Conservation (phyloP, 805 yeast genomes). For the Candida corydali region DNA sequence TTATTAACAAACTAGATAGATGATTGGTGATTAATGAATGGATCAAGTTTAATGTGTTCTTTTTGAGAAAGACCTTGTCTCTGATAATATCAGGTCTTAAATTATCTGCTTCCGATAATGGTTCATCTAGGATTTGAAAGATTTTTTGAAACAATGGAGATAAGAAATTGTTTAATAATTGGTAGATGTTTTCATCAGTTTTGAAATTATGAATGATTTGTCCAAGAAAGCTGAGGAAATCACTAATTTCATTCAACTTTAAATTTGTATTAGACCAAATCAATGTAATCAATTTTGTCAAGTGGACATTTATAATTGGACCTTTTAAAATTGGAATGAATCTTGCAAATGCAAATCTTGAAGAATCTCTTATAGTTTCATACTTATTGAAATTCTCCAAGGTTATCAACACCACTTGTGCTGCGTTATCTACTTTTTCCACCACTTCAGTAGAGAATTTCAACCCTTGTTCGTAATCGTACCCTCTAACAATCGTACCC, state of each 20-base stretch:
- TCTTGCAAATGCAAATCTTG: constrained; percentile 84
- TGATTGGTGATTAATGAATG: constrained; percentile 72
- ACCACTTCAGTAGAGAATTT: constrained; percentile 38
- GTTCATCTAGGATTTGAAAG: constrained; percentile 43
- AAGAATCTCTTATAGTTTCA: constrained; percentile 75
- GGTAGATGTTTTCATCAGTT: constrained; percentile 62
- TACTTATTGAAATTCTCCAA: constrained; percentile 67
- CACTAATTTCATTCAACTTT: constrained; percentile 63
- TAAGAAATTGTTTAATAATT: constrained; percentile 66
- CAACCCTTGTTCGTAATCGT: constrained; percentile 48
- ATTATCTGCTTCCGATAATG: constrained; percentile 23
- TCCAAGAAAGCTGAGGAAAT: constrained; percentile 80
- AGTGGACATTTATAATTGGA: constrained; percentile 34
- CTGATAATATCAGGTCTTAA: constrained; percentile 50
- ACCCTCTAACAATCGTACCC: constrained; percentile 86
- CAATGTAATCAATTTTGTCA: constrained; percentile 66
- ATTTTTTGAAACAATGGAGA: constrained; percentile 71
- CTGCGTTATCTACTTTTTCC: constrained; percentile 51
- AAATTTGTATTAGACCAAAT: constrained; percentile 54
- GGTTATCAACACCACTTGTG: constrained; percentile 80
- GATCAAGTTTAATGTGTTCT: constrained; percentile 64
- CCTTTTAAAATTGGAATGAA: constrained; percentile 69
- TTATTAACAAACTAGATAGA: constrained; percentile 70
- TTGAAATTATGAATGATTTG: constrained; percentile 81
- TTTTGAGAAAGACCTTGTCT: constrained; percentile 63